These are phyloP conservation scores for Zoysia pacifica DNA, from an alignment of 176 grass and related monocot species.

Conservation along the genomic window DNA sequence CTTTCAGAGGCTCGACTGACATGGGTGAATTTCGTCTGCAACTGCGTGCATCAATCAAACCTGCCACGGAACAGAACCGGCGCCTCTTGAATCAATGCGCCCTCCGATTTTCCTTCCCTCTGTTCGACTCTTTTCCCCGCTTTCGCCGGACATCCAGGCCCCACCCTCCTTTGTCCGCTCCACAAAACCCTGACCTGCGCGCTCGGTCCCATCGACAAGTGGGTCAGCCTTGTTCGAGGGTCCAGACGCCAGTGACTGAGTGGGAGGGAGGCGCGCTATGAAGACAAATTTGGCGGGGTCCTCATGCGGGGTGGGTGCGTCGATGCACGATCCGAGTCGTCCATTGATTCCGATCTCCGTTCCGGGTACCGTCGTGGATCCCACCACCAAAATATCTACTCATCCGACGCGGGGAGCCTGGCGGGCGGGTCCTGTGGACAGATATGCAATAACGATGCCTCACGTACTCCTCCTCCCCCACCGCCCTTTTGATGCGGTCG, in stretches of 20 bases:
- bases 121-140: constrained; percentile 13
- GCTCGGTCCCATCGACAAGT: neutral
- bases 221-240: accelerated
- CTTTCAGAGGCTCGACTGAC: neutral
- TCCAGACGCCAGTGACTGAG: neutral
- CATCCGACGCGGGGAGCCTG: neutral
- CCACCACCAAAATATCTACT: neutral
- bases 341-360: neutral
- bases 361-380: neutral
- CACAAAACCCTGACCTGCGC: neutral
- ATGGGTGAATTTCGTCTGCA: neutral
- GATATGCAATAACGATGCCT: constrained; percentile 29
- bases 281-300: no score
- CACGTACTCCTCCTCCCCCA: neutral
- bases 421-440: neutral
- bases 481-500: no score
- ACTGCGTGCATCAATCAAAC: neutral
- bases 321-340: neutral
- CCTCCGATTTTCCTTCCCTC: neutral
- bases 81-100: constrained; percentile 19
- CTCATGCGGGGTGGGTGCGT: neutral
- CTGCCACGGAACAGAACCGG: neutral
- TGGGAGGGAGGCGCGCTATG: no score
- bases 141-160: constrained; percentile 30
- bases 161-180: neutral